Percentiles rank a stretch among this genome's conserved stretches.
Conservation (phyloP, 139 green algal species). For the Cymbomonas tetramitiformis region DNA sequence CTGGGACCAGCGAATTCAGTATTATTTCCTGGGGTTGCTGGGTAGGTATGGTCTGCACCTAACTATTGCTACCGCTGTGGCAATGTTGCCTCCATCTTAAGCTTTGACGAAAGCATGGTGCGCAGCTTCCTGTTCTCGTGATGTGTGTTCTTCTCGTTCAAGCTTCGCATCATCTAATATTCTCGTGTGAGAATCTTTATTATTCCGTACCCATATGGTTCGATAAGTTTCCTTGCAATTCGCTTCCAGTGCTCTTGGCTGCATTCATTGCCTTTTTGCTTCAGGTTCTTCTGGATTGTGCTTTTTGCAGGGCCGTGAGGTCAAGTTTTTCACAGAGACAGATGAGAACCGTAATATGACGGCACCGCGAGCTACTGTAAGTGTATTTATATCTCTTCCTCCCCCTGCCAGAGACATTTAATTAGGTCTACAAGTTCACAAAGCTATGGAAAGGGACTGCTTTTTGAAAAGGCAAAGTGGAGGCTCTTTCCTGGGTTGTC, state of each 20-base stretch:
- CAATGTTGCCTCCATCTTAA: constrained; percentile 90
- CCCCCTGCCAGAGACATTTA: too few species aligned
- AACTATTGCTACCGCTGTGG: constrained; percentile 99
- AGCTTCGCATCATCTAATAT: neutral
- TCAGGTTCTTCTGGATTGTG: too few species aligned
- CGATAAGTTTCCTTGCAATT: neutral
- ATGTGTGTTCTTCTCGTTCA: constrained; percentile 6
- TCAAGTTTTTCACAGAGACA: constrained; percentile 80
- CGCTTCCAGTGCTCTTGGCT: neutral
- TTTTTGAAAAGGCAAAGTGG: too few species aligned
- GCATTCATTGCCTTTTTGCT: constrained; percentile 27
- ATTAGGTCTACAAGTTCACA: too few species aligned
- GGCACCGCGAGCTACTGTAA: constrained; percentile 51
- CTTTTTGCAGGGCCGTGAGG: constrained; percentile 20
- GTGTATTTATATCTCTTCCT: too few species aligned
- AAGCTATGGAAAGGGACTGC: too few species aligned
- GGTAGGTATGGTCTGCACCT: constrained; percentile 90
- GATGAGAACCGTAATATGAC: constrained; percentile 82
- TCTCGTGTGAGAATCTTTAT: neutral
- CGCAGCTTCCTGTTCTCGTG: too few species aligned
- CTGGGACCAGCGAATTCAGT: too few species aligned
- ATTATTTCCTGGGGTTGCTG: constrained; percentile 40
- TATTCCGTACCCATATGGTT: neutral
- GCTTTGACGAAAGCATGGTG: constrained; percentile 81
- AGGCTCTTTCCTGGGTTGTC: too few species aligned